Evolutionary conservation across 2,329 filamentous ascomycete species (phyloP), one percentile per base, ranked within the genome.

Genomic region (Calonectria pteridis): DNA sequence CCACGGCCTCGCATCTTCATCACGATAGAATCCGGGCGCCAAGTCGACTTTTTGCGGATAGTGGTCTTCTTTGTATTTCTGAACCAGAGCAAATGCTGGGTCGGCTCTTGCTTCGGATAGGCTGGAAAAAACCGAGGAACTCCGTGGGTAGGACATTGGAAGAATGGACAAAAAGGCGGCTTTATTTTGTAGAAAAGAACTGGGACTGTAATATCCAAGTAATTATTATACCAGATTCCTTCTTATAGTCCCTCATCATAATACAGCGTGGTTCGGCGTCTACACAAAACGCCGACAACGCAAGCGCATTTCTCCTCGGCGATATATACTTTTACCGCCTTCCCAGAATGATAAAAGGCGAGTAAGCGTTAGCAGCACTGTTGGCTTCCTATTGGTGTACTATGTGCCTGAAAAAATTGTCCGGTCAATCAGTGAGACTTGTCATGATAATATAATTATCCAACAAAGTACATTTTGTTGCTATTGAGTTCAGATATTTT

Each of bases 1-100:
- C 95, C 95, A 98, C 2, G 96, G 95, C 87, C 97, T 97, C 72
- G 94, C 94, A 82, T 94, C 92, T 86, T 98, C 89, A 83, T 97
- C 96, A 82, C 95, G 90, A 86, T 98, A 98, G 64, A 95, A 95
- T 78, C 96, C 96, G 10, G 80, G 77, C 7, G 83, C 82, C 26
- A 87, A 77, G 67, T 79, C 82, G n/a, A 86, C 85, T 75, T 87
- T 87, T n/a, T 4, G 37, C 18, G 37, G 16, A 20, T 20, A 20
- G 6, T 2, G 18, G 6, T 43, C 37, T 18, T 43, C 37, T 43
- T 43, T n/a, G 16, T 43, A 43, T 43, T 43, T 20, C 37, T 43
- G 6, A 20, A 43, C 37, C 14, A 43, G 37, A 10, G 37, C 37
- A 20, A 43, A 43, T 20, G 37, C 37, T 9, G 37, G 37, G 18